phyloP scores from a whole-genome alignment of 345 rosid species.

The Brassica cretica region DNA sequence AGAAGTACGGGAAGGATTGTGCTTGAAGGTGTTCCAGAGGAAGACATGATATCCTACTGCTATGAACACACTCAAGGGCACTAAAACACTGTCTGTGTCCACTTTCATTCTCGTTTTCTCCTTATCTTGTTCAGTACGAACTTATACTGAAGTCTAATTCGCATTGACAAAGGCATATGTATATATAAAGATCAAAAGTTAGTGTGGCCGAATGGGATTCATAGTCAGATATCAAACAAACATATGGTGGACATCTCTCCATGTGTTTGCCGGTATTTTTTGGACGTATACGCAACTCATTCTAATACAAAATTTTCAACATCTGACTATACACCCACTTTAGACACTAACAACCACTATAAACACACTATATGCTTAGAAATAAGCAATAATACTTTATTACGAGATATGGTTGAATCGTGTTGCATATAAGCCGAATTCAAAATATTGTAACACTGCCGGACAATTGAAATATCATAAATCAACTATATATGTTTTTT shows the following conservation, averaged over 20 bases:
- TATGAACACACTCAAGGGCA: slow-evolving; percentile 35
- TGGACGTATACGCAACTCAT: slow-evolving; percentile 30
- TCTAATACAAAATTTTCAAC: not conserved
- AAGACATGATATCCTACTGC: slow-evolving; percentile 38
- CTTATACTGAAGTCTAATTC: not conserved
- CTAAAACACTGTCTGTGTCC: slow-evolving; percentile 32
- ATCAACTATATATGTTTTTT: not conserved
- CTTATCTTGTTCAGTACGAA: not conserved
- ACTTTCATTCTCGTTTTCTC: slow-evolving; percentile 22
- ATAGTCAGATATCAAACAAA: slow-evolving; percentile 37
- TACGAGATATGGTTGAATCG: not conserved
- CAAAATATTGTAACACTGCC: not conserved
- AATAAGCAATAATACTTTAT: not conserved
- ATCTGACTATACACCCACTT: slow-evolving; percentile 27
- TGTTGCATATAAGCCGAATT: not conserved
- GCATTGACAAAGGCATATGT: not conserved
- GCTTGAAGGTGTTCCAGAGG: slow-evolving; percentile 35
- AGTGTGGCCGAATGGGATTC: slow-evolving; percentile 37
- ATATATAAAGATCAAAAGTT: slow-evolving; percentile 19
- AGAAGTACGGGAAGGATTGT: slow-evolving; percentile 39
- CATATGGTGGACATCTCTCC: slow-evolving; percentile 31
- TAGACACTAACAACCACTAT: not conserved
- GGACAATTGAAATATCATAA: not conserved
- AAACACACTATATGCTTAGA: not conserved
- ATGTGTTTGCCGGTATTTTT: slow-evolving; percentile 14